Base-by-base conservation (phyloP, 2,329 filamentous ascomycete genomes). In the Zymoseptoria brevis region DNA sequence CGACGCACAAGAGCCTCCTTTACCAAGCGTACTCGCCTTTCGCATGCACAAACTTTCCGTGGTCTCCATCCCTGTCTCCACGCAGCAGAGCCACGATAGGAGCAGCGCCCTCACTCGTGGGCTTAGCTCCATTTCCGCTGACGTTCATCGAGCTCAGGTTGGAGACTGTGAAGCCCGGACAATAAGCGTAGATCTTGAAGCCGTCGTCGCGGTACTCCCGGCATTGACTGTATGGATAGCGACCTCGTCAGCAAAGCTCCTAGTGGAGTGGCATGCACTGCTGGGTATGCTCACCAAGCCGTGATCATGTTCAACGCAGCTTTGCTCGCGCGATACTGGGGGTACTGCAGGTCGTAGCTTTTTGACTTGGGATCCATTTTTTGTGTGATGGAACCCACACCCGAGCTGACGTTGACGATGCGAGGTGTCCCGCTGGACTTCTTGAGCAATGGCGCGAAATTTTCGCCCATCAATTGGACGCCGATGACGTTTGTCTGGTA, bases 261-360 rank as follows among this genome's bases (percentile, higher is more conserved):
- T 7, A 3, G 13, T 45, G 35, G 6, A n/a, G 13, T 4, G 16
- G 13, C 35, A 7, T 45, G 35, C 35, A 45, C 13, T 45, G 4
- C 4, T 1, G 6, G 35, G 2, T 45, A 3, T 67, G 71, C 9
- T 21, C 22, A 51, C n/a, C 50, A 24, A 53, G 69, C 67, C 8
- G 67, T 69, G 11, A 76, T 57, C 74, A 77, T 76, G 48, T 75
- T 75, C 61, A 75, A 57, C 1, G 75, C 75, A 4, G 73, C 68
- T 60, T 76, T 77, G 26, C 69, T 73, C 0, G 71, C 68, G 4
- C 71, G 68, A 55, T 76, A 77, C 19, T 68, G 68, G 4, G 57
- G 58, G 8, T 53, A 54, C 21, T 66, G 57, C 2, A 68, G 60
- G 19, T 69, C 69, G 59, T 73, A 73, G 56, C 68, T 67, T 1